Evolutionary conservation across 202 grass and related monocot genomes (phyloP), one percentile per base, ranked within the genome.

Genomic region (Zizania palustris): DNA sequence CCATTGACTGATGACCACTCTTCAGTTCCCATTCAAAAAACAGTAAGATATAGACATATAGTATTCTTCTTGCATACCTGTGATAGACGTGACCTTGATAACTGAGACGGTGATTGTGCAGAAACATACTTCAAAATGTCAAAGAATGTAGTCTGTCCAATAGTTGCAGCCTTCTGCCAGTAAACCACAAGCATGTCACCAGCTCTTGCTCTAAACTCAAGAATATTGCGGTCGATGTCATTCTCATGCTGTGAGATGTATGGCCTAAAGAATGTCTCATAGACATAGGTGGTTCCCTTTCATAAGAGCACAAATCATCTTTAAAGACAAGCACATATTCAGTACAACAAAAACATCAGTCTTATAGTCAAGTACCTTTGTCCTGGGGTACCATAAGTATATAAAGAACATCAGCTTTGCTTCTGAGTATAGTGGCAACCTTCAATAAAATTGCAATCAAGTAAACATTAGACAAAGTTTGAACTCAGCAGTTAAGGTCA

Each of bases 361-460:
- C 7, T 19, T 19, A 54, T 9, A 54, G 45, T 48, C 45, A 48
- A 48, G 51, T 54, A 54, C 51, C 51, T 54, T 54, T 19, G 51
- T 54, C 51, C 51, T 54, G n/a, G 51, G 51, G 51, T n/a, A 82
- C 41, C 69, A 87, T 14, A 93, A 74, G 77, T 85, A 89, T 46
- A 89, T 68, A 34, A 83, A 76, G 62, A 86, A 86, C 48, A 74
- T 75, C 28, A 90, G 13, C 45, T 90, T 83, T 63, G 83, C 78
- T 73, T 86, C 88, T 51, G n/a, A 67, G 66, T 90, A 90, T 59
- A 90, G 73, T 70, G 88, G 88, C 41, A 90, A 36, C 88, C 88
- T 90, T 66, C 41, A 81, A 66, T 7, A 55, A 57, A 14, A 78
- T 9, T 22, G 65, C 12, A 76, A 22, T 55, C 4, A 66, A 39